Conservation (phyloP, 169 alveolate genomes). For the Plasmodium malariae region DNA sequence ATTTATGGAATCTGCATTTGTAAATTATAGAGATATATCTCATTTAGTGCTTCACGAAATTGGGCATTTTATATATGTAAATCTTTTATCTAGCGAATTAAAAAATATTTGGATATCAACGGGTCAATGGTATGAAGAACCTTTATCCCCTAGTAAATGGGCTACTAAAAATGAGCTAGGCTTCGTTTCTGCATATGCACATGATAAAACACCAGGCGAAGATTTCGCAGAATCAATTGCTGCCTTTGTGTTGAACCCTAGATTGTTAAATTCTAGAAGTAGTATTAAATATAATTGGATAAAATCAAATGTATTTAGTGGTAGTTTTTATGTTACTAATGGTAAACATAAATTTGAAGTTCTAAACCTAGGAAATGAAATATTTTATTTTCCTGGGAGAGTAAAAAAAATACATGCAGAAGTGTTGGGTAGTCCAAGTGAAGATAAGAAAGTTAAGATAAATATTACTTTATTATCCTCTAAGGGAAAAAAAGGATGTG, state of each 20-base stretch:
- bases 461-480: slow-evolving; percentile 65
- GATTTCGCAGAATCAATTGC: slow-evolving; percentile 86
- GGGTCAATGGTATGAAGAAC: slow-evolving; percentile 86
- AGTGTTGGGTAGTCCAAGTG: slow-evolving; percentile 80
- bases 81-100: slow-evolving; percentile 76
- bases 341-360: slow-evolving; percentile 85
- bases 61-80: slow-evolving; percentile 82
- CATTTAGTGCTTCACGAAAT: slow-evolving; percentile 82
- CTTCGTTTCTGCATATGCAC: slow-evolving; percentile 86
- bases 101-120: slow-evolving; percentile 70
- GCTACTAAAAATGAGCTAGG: slow-evolving; percentile 81
- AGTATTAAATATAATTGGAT: slow-evolving; percentile 77
- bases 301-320: slow-evolving; percentile 80
- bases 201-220: slow-evolving; percentile 86
- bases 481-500: slow-evolving; percentile 80
- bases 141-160: slow-evolving; percentile 85
- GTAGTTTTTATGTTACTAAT: slow-evolving; percentile 81
- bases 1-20: slow-evolving; percentile 87
- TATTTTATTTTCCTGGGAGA: slow-evolving; percentile 85
- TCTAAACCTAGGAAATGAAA: slow-evolving; percentile 84
- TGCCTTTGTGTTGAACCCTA: slow-evolving; percentile 83
- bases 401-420: slow-evolving; percentile 62
- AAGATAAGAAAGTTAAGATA: slow-evolving; percentile 79
- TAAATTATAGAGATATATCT: slow-evolving; percentile 82
- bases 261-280: slow-evolving; percentile 77